A percentile compares a stretch with the other conserved stretches of the same genome.
Evolutionary conservation across 2,329 filamentous ascomycete species (phyloP).

Genomic region (Dryadomyces sulphureus): DNA sequence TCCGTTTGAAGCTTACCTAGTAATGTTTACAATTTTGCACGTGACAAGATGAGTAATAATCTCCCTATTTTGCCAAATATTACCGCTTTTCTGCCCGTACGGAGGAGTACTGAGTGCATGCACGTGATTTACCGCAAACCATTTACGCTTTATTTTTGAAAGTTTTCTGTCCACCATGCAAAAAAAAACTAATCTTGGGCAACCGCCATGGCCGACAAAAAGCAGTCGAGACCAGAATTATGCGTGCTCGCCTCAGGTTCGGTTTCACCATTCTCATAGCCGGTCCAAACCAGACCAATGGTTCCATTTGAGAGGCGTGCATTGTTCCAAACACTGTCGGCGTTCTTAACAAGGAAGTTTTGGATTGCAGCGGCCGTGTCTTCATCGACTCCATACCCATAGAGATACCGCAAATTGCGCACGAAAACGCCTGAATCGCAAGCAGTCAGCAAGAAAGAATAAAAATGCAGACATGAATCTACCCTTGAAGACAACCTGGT

Average conservation of each 20-base stretch:
- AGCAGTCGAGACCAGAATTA: slow-evolving; percentile 47
- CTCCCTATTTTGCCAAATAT: no score
- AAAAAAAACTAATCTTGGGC: background rate
- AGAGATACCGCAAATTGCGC: slow-evolving; percentile 42
- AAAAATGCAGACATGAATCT: slow-evolving; percentile 22
- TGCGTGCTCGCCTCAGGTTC: slow-evolving; percentile 41
- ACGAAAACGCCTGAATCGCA: slow-evolving; percentile 37
- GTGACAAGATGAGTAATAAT: no score
- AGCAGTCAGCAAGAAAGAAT: background rate
- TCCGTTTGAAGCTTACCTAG: no score
- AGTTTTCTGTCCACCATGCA: no score
- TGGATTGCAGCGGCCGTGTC: slow-evolving; percentile 22
- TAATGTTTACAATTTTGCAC: no score
- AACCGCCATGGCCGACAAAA: slow-evolving; percentile 39
- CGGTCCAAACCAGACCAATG: slow-evolving; percentile 48
- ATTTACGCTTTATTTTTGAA: no score
- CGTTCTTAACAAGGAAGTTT: slow-evolving; percentile 43
- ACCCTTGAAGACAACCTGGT: slow-evolving; percentile 43
- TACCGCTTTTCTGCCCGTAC: no score
- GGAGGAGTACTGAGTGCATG: no score
- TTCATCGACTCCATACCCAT: slow-evolving; percentile 30
- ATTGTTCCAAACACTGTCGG: slow-evolving; percentile 48
- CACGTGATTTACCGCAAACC: no score
- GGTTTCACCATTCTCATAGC: slow-evolving; percentile 28
- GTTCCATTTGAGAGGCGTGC: slow-evolving; percentile 29